Percentiles rank a stretch among this genome's conserved stretches.
These are phyloP conservation scores for Volvariella volvacea DNA, from an alignment of 1,284 basidiomycete genomes.

Conservation along the genomic window DNA sequence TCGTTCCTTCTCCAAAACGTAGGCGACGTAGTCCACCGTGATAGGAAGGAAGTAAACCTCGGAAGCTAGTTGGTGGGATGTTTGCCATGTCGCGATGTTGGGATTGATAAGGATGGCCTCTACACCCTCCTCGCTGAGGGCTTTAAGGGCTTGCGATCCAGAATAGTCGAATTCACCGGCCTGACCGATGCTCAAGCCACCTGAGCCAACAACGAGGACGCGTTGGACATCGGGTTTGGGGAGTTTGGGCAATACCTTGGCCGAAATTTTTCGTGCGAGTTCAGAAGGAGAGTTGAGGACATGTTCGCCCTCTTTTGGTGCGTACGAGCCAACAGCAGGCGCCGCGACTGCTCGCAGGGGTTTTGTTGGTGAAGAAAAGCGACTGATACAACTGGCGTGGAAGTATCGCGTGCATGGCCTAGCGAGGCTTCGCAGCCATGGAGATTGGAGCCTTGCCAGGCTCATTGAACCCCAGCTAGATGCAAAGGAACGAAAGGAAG, in stretches of 20 bases:
- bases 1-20: constrained; percentile 96
- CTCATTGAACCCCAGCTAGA: constrained; percentile 22
- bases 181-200: constrained; percentile 96
- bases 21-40: constrained; percentile 96
- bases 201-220: constrained; percentile 94
- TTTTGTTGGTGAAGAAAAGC: constrained; percentile 29
- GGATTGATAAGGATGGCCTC: constrained; percentile 96
- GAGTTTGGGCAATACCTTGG: constrained; percentile 84
- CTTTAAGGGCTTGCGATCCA: constrained; percentile 98
- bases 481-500: not conserved
- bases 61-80: constrained; percentile 92
- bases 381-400: constrained; percentile 20
- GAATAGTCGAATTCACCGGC: constrained; percentile 99
- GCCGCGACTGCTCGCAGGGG: constrained; percentile 64
- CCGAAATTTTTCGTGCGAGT: constrained; percentile 85
- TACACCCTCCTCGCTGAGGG: constrained; percentile 92
- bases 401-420: constrained; percentile 25
- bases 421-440: constrained; percentile 22
- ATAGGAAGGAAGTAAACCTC: constrained; percentile 98
- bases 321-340: constrained; percentile 72
- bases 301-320: constrained; percentile 65
- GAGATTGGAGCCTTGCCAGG: constrained; percentile 30
- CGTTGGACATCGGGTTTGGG: constrained; percentile 88
- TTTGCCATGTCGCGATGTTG: constrained; percentile 97
- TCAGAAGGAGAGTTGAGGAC: constrained; percentile 91